Conservation (phyloP, 2,329 filamentous ascomycete genomes). For the Beauveria rudraprayagi region DNA sequence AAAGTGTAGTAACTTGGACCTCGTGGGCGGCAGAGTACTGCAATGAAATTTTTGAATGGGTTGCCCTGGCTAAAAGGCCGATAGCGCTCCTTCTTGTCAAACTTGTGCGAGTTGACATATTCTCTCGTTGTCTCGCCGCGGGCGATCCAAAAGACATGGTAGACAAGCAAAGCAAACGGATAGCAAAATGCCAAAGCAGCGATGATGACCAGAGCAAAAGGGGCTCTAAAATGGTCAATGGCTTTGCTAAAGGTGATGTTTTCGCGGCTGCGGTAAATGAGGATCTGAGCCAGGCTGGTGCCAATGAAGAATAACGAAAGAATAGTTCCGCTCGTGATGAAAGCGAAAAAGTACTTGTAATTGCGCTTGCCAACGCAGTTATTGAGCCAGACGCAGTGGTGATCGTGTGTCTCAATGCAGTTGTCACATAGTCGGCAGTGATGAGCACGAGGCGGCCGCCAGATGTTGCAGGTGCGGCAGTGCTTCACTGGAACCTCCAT, state of each 20-base stretch:
- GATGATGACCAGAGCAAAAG: conserved; percentile 85
- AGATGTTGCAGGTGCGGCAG: conserved; percentile 95
- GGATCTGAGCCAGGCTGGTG: conserved; percentile 71
- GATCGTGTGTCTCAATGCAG: conserved; percentile 93
- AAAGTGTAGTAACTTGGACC: conserved; percentile 85
- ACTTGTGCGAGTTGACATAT: conserved; percentile 94
- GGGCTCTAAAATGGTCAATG: conserved; percentile 63
- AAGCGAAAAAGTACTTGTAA: conserved; percentile 95
- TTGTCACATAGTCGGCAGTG: conserved; percentile 97
- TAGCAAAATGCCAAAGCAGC: conserved; percentile 68
- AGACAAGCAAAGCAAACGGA: conserved; percentile 72
- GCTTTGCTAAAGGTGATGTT: conserved; percentile 59
- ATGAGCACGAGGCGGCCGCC: conserved; percentile 90
- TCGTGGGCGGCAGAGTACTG: conserved; percentile 74
- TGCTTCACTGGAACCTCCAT: conserved; percentile 99
- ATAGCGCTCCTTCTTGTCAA: conserved; percentile 83
- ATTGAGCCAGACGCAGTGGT: conserved; percentile 98
- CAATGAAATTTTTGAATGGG: conserved; percentile 68
- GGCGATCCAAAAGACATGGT: conserved; percentile 86
- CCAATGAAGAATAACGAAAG: conserved; percentile 69
- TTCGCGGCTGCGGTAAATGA: conserved; percentile 60
- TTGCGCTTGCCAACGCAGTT: conserved; percentile 96
- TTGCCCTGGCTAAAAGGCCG: conserved; percentile 78
- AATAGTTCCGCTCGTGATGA: conserved; percentile 72
- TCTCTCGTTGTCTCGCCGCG: conserved; percentile 92